phyloP scores from a whole-genome alignment of 352 stramenopile species.

The Phytophthora agathidicida region DNA sequence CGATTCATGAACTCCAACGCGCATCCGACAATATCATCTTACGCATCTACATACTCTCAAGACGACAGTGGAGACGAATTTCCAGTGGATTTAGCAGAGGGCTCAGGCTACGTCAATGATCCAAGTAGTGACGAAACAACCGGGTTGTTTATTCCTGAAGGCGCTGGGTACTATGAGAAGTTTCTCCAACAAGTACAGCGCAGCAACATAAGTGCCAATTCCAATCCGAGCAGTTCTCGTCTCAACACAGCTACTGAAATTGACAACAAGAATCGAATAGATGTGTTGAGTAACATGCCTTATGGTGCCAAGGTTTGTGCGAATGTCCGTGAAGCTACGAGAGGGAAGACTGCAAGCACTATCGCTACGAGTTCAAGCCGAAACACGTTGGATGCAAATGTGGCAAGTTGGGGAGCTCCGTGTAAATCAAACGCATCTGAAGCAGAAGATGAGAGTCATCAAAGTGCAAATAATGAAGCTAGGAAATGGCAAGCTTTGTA shows the following conservation, averaged over 20 bases:
- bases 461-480: conserved; percentile 11
- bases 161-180: conserved; percentile 19
- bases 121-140: conserved; percentile 1
- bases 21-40: neutral
- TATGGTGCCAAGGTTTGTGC: conserved; percentile 3
- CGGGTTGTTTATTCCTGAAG: conserved; percentile 10
- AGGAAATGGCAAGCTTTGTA: conserved; percentile 38
- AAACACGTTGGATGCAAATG: neutral
- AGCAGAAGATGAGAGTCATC: neutral
- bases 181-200: conserved; percentile 11
- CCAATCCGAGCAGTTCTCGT: neutral
- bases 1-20: conserved; percentile 6
- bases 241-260: neutral
- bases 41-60: conserved; percentile 15
- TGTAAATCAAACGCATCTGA: conserved; percentile 25
- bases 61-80: conserved; percentile 24
- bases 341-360: neutral
- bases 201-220: neutral
- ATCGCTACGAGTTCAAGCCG: neutral
- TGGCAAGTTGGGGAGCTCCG: neutral
- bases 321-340: conserved; percentile 6
- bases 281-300: conserved; percentile 1
- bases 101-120: conserved; percentile 5
- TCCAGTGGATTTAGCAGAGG: conserved; percentile 14
- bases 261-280: neutral